Percentiles rank a stretch among this genome's conserved stretches.
Evolutionary conservation across 129 eudicot genomes (phyloP).

Genomic region (Tagetes erecta): DNA sequence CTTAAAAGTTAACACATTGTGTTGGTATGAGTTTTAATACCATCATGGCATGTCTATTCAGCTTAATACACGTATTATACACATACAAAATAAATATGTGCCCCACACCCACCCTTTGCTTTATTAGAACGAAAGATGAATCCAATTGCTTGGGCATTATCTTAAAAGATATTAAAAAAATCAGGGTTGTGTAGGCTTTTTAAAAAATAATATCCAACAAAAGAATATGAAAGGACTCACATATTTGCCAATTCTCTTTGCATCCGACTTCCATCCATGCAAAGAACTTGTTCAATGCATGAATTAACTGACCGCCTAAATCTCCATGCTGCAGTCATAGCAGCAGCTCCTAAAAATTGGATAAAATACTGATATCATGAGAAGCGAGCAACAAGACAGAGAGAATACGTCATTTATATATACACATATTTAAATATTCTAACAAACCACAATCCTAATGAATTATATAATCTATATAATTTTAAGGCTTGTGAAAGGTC

Average conservation of each 20-base stretch:
- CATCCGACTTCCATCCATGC: conserved; percentile 73
- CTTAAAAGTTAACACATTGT: not conserved
- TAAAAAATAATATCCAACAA: not conserved
- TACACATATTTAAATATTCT: too few relatives aligned
- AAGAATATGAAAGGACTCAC: conserved; percentile 43
- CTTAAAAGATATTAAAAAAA: not conserved
- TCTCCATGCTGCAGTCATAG: conserved; percentile 54
- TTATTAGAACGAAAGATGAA: not conserved
- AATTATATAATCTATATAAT: too few relatives aligned
- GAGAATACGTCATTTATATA: too few relatives aligned
- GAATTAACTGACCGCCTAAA: conserved; percentile 52
- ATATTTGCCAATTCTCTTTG: conserved; percentile 71
- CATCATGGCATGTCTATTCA: not conserved
- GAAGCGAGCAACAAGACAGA: conserved; percentile 8
- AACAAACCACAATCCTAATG: too few relatives aligned
- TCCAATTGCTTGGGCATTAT: not conserved
- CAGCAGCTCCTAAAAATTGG: conserved; percentile 53
- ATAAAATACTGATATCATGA: conserved; percentile 6
- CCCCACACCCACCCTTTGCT: not conserved
- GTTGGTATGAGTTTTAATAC: not conserved
- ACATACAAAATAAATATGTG: not conserved
- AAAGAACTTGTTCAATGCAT: conserved; percentile 58
- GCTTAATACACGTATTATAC: not conserved
- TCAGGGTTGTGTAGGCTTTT: not conserved
- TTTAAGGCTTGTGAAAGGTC: too few relatives aligned